phyloP scores from a whole-genome alignment of 495 filamentous ascomycete species.

The Chaetomium fimeti region DNA sequence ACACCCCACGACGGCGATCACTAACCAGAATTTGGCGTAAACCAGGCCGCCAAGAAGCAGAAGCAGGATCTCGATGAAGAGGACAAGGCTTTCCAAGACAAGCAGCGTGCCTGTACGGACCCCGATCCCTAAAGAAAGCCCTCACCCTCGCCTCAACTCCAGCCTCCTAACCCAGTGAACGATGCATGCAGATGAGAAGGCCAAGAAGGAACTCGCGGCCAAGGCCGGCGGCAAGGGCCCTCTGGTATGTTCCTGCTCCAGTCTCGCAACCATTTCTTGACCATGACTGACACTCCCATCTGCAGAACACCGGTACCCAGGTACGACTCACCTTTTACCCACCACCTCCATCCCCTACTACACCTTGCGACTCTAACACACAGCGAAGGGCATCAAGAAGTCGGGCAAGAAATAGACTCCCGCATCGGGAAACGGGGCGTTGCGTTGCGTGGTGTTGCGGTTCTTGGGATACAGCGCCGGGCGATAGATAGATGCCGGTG shows the following conservation, averaged over 20 bases:
- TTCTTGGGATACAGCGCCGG: background rate
- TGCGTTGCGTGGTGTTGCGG: constrained; percentile 6
- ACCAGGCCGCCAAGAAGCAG: constrained; percentile 65
- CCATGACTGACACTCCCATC: background rate
- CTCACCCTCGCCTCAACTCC: background rate
- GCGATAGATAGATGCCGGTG: background rate
- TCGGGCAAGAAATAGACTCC: constrained; percentile 75
- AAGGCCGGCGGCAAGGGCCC: constrained; percentile 60
- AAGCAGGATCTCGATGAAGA: constrained; percentile 74
- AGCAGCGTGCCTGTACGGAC: constrained; percentile 65
- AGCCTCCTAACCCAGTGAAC: constrained; percentile 5
- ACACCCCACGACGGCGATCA: background rate
- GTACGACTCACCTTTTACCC: constrained; percentile 14
- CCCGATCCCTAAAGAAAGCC: background rate
- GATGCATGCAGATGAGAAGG: constrained; percentile 63
- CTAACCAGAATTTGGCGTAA: background rate
- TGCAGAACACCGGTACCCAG: constrained; percentile 66
- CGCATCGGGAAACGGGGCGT: background rate
- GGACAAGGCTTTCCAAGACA: constrained; percentile 70
- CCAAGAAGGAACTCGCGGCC: constrained; percentile 68
- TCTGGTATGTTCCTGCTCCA: constrained; percentile 29
- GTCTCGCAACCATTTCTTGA: too few species aligned
- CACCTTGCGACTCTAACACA: background rate
- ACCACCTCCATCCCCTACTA: background rate
- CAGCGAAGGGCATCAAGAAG: constrained; percentile 72